phyloP scores from a whole-genome alignment of 2,329 filamentous ascomycete species.

The Cladosporium colombiae region DNA sequence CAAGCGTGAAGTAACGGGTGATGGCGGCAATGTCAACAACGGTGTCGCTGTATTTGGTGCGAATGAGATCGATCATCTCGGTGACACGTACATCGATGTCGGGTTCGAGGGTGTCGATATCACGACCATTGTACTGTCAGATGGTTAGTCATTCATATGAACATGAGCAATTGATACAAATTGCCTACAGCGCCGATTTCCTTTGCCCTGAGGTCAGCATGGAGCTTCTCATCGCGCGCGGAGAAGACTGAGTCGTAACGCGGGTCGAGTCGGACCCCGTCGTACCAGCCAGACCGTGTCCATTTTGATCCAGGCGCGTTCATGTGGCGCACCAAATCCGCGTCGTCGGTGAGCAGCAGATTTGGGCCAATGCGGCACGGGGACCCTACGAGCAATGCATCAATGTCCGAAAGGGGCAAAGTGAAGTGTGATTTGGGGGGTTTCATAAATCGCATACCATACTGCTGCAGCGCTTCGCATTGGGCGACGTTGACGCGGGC shows the following conservation, averaged over 20 bases:
- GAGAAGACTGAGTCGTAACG: slow-evolving; percentile 58
- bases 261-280: slow-evolving; percentile 54
- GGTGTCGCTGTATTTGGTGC: slow-evolving; percentile 49
- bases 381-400: slow-evolving; percentile 35
- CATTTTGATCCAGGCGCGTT: slow-evolving; percentile 40
- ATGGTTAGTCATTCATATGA: not conserved
- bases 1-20: slow-evolving; percentile 57
- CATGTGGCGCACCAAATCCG: slow-evolving; percentile 50
- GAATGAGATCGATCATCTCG: slow-evolving; percentile 52
- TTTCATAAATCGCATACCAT: slow-evolving; percentile 27
- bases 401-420: not conserved
- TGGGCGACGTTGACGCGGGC: slow-evolving; percentile 27
- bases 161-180: not conserved
- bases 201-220: slow-evolving; percentile 50
- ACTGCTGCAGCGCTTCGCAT: slow-evolving; percentile 29
- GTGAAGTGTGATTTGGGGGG: not conserved
- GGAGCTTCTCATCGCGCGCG: slow-evolving; percentile 51
- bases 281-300: slow-evolving; percentile 47
- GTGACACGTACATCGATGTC: slow-evolving; percentile 52
- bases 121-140: slow-evolving; percentile 56
- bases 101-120: slow-evolving; percentile 53
- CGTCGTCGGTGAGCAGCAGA: slow-evolving; percentile 51
- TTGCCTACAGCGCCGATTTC: slow-evolving; percentile 53
- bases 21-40: slow-evolving; percentile 52
- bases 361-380: slow-evolving; percentile 52